Percentiles rank a stretch among this genome's conserved stretches.
These are phyloP conservation scores for Xerocomus spinulosus DNA, from an alignment of 768 basidiomycete genomes.

Conservation along the genomic window DNA sequence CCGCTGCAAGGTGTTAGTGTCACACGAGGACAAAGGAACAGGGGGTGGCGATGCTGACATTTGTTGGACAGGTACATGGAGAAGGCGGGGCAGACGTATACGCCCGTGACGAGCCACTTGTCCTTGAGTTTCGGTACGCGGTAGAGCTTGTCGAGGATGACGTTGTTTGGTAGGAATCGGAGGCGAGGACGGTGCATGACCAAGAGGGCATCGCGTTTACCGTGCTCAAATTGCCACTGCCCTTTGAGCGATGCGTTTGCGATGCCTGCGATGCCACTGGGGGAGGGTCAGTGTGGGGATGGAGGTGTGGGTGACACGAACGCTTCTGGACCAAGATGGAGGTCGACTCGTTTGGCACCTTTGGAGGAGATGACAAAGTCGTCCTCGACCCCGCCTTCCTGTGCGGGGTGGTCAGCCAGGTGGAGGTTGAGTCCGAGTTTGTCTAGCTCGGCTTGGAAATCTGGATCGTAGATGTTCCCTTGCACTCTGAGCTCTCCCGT, in stretches of 20 bases:
- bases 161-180: constrained; percentile 16
- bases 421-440: background rate
- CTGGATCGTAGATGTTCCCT: constrained; percentile 31
- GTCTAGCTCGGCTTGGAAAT: constrained; percentile 16
- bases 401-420: constrained; percentile 14
- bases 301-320: background rate
- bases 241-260: constrained; percentile 31
- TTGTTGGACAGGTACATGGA: constrained; percentile 33
- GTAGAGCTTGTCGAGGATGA: constrained; percentile 24
- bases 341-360: constrained; percentile 14
- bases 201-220: constrained; percentile 32
- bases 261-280: constrained; percentile 22
- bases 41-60: constrained; percentile 2
- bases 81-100: constrained; percentile 31
- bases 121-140: constrained; percentile 20
- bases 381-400: constrained; percentile 15
- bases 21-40: background rate
- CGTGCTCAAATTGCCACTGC: constrained; percentile 31
- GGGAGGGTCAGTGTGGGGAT: too few relatives aligned
- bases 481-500: constrained; percentile 30
- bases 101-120: constrained; percentile 33
- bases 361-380: constrained; percentile 22
- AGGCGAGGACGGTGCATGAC: constrained; percentile 31
- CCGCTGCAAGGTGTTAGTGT: constrained; percentile 8
- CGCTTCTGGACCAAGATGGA: constrained; percentile 14